These are phyloP conservation scores for Saccharomycopsis sp. DNA, from an alignment of 805 yeast genomes.

Conservation along the genomic window DNA sequence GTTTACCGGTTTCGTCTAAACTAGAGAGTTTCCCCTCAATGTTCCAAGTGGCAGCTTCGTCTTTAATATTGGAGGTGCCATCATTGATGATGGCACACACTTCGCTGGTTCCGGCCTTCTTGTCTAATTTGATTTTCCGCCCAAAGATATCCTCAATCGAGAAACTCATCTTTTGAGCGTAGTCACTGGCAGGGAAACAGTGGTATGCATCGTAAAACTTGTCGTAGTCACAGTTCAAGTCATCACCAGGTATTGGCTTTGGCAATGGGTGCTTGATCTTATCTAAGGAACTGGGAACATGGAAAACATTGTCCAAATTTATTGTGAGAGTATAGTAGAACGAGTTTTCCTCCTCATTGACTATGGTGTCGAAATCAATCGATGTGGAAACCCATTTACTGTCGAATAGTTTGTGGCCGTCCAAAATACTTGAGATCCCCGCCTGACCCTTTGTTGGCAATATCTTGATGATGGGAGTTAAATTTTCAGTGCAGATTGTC, in stretches of 20 bases:
- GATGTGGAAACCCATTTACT: conserved; percentile 93
- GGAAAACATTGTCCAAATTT: conserved; percentile 60
- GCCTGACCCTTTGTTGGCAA: conserved; percentile 88
- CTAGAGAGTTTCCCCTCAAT: conserved; percentile 14
- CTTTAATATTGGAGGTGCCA: neutral
- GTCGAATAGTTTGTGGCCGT: conserved; percentile 86
- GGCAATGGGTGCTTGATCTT: conserved; percentile 65
- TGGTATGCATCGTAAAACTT: conserved; percentile 50
- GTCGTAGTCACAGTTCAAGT: conserved; percentile 62
- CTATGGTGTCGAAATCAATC: conserved; percentile 59
- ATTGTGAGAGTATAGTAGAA: conserved; percentile 55
- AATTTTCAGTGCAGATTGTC: conserved; percentile 92
- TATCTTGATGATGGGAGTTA: conserved; percentile 85
- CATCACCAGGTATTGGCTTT: conserved; percentile 60
- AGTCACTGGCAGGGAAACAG: conserved; percentile 70
- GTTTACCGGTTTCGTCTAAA: conserved; percentile 6
- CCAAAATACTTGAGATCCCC: conserved; percentile 75
- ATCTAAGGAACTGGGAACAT: conserved; percentile 58
- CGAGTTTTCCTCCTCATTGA: conserved; percentile 28
- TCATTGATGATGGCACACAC: conserved; percentile 36
- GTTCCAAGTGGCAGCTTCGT: conserved; percentile 9
- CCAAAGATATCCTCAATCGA: conserved; percentile 64
- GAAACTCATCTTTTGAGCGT: conserved; percentile 36
- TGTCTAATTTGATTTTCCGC: conserved; percentile 46
- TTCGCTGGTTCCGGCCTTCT: conserved; percentile 29